Conservation (phyloP, 495 filamentous ascomycete species). For the Penicillium lividum region DNA sequence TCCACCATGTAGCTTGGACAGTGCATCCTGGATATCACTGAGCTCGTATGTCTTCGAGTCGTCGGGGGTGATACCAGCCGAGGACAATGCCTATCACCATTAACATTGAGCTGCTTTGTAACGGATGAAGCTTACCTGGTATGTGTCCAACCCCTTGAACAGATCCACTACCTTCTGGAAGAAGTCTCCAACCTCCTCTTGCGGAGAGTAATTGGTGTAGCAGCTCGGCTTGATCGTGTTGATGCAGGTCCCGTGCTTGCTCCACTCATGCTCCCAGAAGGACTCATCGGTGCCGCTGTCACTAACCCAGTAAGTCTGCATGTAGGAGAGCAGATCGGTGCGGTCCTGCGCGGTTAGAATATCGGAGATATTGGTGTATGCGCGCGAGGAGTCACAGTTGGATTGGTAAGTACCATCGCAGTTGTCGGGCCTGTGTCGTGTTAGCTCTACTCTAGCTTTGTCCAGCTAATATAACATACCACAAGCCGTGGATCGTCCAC, state of each 20-base stretch:
- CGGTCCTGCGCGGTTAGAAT: conserved; percentile 60
- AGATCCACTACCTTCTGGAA: conserved; percentile 57
- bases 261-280: conserved; percentile 83
- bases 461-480: conserved; percentile 37
- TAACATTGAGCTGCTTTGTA: background rate
- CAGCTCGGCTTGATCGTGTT: conserved; percentile 68
- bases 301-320: conserved; percentile 72
- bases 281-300: conserved; percentile 58
- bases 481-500: conserved; percentile 83
- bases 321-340: conserved; percentile 61
- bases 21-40: conserved; percentile 60
- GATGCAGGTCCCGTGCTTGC: conserved; percentile 69
- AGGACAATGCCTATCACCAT: conserved; percentile 48
- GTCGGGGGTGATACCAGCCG: conserved; percentile 65
- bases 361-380: conserved; percentile 64
- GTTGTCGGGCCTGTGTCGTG: conserved; percentile 61
- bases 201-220: conserved; percentile 63
- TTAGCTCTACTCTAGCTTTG: no score
- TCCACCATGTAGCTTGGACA: conserved; percentile 57
- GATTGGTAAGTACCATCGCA: conserved; percentile 75
- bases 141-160: conserved; percentile 65
- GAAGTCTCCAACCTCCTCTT: conserved; percentile 61
- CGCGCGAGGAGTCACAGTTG: conserved; percentile 64
- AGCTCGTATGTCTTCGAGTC: conserved; percentile 59
- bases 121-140: conserved; percentile 42